Conservation (phyloP, 257 asterid species). For the Gardenia jasminoides region DNA sequence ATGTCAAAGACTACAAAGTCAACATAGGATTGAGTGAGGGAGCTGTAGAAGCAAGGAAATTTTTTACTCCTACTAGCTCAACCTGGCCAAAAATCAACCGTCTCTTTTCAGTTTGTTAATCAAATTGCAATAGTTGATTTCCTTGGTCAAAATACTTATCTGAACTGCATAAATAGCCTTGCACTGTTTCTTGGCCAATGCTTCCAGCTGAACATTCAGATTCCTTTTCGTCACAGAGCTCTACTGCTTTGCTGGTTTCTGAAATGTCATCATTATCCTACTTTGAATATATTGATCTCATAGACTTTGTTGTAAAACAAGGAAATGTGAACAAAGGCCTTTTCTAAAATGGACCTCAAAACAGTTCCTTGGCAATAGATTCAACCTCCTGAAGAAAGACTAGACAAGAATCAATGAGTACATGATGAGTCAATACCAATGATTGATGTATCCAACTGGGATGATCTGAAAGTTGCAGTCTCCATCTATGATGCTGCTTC, state of each 20-base stretch:
- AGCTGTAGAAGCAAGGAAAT: no score
- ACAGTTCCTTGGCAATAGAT: conserved; percentile 37
- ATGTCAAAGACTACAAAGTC: no score
- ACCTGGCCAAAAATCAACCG: conserved; percentile 1
- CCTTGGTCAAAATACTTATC: no score
- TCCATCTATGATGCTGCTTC: conserved; percentile 44
- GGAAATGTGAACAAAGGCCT: conserved; percentile 56
- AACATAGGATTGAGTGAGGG: no score
- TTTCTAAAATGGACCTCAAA: conserved; percentile 34
- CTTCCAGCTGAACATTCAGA: no score
- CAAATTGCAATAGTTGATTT: no score
- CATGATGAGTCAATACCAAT: conserved; percentile 39
- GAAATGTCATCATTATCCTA: conserved; percentile 27
- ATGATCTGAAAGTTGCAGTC: conserved; percentile 28
- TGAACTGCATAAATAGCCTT: no score
- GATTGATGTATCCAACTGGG: conserved; percentile 40
- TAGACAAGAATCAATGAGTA: conserved; percentile 19
- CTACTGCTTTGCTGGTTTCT: neutral
- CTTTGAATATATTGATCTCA: conserved; percentile 26
- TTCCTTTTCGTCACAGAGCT: no score
- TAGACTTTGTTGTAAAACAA: conserved; percentile 35
- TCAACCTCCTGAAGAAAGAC: conserved; percentile 39
- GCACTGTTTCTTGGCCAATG: no score
- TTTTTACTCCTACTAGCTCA: no score
- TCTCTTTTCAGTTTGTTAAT: no score